Evolutionary conservation across 1,284 basidiomycete species (phyloP), one percentile per base, ranked within the genome.

Genomic region (Pseudozyma hubeiensis): DNA sequence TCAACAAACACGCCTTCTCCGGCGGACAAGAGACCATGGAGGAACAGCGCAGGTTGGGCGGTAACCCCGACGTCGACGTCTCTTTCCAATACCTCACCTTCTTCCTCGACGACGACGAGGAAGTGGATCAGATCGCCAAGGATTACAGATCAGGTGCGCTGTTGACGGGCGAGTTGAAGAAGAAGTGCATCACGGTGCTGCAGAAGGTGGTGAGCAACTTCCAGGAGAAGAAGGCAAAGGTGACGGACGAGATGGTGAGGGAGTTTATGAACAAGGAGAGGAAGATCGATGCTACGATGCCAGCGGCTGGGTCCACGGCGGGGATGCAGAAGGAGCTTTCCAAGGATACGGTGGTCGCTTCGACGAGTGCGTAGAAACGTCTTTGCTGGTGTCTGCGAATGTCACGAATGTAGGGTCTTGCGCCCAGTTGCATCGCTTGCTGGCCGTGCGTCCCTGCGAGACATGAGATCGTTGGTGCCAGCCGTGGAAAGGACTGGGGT

Each of bases 21-120:
- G 86, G 86, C 5, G 86, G 86, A 6, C 80, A 84, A 83, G 95
- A 95, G 85, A 96, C 93, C 11, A 90, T 94, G 83, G 96, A 98
- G 85, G 93, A 97, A 75, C 97, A 99, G 85, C 85, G 93, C 69
- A 88, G 88, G 79, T 85, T 92, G 29, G 97, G 97, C 6, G 97
- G 97, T 0, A 89, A 98, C 85, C 91, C 94, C 0, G 94, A 98
- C 67, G 93, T 99, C 37, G 97, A 99, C 85, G 93, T 99, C 62
- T 89, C 92, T 58, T 99, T 93, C 86, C 95, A 98, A 86, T 99
- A 97, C 85, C 85, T 99, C 71, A 89, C 90, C n/a, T 99, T 98
- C 89, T 97, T 99, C 86, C 87, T 97, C 82, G 95, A 98, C 5
- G 93, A 97, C 80, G 97, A 99, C 70, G 92, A 90, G 30, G 92